A percentile compares a stretch with the other conserved stretches of the same genome.
phyloP scores from a whole-genome alignment of 495 filamentous ascomycete species.

The Darksidea phi region DNA sequence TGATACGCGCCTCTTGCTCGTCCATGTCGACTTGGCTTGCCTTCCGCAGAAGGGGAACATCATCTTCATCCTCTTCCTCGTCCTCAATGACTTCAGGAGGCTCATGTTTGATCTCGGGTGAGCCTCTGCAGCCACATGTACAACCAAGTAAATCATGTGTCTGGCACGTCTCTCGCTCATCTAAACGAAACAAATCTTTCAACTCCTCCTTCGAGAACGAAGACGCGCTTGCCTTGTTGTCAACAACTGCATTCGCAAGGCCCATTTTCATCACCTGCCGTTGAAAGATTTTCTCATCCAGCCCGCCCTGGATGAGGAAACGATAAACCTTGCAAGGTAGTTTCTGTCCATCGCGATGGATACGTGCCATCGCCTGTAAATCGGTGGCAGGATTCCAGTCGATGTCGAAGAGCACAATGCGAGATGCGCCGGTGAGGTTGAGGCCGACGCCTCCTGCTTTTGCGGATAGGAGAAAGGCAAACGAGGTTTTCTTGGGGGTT shows the following conservation, averaged over 20 bases:
- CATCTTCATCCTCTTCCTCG: constrained; percentile 43
- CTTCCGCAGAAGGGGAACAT: constrained; percentile 51
- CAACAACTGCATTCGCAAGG: constrained; percentile 66
- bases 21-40: constrained; percentile 63
- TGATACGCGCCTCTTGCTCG: constrained; percentile 56
- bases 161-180: constrained; percentile 58
- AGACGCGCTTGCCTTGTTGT: constrained; percentile 58
- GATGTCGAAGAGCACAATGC: constrained; percentile 74
- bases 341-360: constrained; percentile 78
- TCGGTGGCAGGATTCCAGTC: constrained; percentile 86
- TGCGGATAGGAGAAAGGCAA: constrained; percentile 78
- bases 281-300: constrained; percentile 85
- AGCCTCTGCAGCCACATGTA: constrained; percentile 60
- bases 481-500: constrained; percentile 53
- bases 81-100: constrained; percentile 5
- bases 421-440: constrained; percentile 75
- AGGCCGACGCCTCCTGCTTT: constrained; percentile 75
- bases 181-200: constrained; percentile 67
- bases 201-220: constrained; percentile 69
- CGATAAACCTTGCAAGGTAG: constrained; percentile 70
- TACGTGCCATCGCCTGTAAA: constrained; percentile 80
- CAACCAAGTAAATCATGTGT: constrained; percentile 74
- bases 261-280: constrained; percentile 76
- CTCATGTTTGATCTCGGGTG: constrained; percentile 28
- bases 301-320: constrained; percentile 66